Base-by-base conservation (phyloP, 2,329 filamentous ascomycete species). In the Septoria linicola region DNA sequence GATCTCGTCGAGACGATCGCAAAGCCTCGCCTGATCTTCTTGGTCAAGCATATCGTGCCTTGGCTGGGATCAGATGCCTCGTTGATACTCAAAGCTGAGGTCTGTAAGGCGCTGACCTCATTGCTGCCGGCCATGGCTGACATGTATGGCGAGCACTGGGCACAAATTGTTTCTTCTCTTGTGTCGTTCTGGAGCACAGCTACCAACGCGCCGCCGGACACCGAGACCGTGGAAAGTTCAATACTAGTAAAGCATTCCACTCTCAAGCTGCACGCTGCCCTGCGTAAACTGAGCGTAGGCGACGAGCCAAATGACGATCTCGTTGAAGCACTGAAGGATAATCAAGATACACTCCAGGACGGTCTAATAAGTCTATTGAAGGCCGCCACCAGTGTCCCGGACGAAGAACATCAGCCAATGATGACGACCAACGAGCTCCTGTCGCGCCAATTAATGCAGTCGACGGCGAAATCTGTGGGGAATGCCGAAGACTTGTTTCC, bases 91-190 rank as follows among this genome's bases (percentile, higher is more conserved):
- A 78, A 56, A 80, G 82, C 65, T 72, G 83, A 61, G 76, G 75
- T 54, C 64, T 89, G 46, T 72, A 80, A 68, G 53, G 67, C 72
- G 4, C 61, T 85, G 41, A 66, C 70, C 1, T 71, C 75, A 3
- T 72, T 96, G 3, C 70, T 96, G 0, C 88, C 88, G 1, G 80
- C 80, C 34, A 85, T 96, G 61, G 80, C 82, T 52, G 86, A 90
- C 40, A 83, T 96, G 1, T 96, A 96, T 62, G 93, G 92, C 0
- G 82, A 87, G 0, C 88, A 96, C 65, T 99, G 93, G 93, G 80
- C 84, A 43, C 65, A 72, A 11, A 64, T 73, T 4, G 47, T 76
- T 11, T 59, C 61, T 6, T 63, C 63, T 2, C 46, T 77, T n/a
- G 62, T 66, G 1, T 53, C 52, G 3, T 65, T 64, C 16, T 77